A percentile compares a stretch with the other conserved stretches of the same genome.
Conservation (phyloP, 495 filamentous ascomycete genomes). For the Tuber magnatum region DNA sequence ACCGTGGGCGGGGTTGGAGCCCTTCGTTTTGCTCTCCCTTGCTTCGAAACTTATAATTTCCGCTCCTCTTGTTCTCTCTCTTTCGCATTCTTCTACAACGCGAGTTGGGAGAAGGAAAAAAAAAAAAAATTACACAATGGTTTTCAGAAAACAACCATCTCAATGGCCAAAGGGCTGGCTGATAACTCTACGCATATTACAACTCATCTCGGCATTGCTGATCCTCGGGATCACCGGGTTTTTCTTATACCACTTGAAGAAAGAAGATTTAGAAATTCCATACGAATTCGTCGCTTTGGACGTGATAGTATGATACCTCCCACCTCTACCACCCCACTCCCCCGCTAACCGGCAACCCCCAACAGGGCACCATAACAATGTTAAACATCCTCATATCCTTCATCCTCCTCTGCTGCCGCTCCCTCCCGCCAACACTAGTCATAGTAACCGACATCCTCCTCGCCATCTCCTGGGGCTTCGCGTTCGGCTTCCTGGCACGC, state of each 20-base stretch:
- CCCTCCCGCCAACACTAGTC: slow-evolving; percentile 15
- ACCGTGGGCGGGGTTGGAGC: neutral
- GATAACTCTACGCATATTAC: slow-evolving; percentile 26
- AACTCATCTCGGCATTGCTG: slow-evolving; percentile 19
- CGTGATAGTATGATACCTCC: slow-evolving; percentile 26
- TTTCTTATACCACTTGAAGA: slow-evolving; percentile 32
- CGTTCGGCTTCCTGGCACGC: slow-evolving; percentile 24
- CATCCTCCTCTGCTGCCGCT: slow-evolving; percentile 27
- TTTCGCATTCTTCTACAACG: neutral
- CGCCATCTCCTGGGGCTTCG: slow-evolving; percentile 24
- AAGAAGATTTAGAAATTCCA: slow-evolving; percentile 30
- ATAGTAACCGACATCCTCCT: slow-evolving; percentile 32
- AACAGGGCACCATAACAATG: slow-evolving; percentile 26
- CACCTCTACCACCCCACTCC: neutral
- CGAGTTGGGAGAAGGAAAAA: neutral
- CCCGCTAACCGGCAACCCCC: neutral
- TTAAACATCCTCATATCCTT: slow-evolving; percentile 17
- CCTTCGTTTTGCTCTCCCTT: neutral
- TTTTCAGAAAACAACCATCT: slow-evolving; percentile 25
- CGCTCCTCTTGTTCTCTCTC: slow-evolving; percentile 4
- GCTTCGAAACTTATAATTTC: slow-evolving; percentile 1
- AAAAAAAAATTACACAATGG: slow-evolving; percentile 8
- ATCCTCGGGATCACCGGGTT: slow-evolving; percentile 29
- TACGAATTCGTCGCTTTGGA: slow-evolving; percentile 34
- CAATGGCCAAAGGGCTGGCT: slow-evolving; percentile 31